Percentiles rank a stretch among this genome's conserved stretches.
These are phyloP conservation scores for Candida sp. DNA, from an alignment of 1,139 yeast species.

Conservation along the genomic window DNA sequence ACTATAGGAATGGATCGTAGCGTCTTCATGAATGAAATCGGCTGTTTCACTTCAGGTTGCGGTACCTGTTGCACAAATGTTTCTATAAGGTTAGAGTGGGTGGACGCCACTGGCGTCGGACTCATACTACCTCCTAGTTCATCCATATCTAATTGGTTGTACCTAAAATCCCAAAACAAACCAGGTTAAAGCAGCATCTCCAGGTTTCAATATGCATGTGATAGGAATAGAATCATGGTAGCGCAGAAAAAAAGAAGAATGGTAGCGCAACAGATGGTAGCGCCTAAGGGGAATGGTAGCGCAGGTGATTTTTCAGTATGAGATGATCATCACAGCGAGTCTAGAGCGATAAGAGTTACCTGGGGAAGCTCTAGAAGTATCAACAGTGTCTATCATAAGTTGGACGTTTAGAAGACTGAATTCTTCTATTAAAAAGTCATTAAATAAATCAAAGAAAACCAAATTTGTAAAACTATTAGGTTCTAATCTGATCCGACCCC, in stretches of 20 bases:
- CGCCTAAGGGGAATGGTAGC: background rate
- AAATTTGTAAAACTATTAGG: constrained; percentile 8
- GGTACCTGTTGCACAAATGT: constrained; percentile 1
- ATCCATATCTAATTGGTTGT: background rate
- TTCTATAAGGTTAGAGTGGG: constrained; percentile 2
- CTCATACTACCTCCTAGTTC: constrained; percentile 1
- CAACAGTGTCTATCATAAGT: background rate
- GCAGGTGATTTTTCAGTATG: background rate
- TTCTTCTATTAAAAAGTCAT: background rate
- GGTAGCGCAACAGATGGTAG: background rate
- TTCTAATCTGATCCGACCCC: constrained; percentile 12
- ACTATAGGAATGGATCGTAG: constrained; percentile 23
- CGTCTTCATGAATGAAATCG: constrained; percentile 4
- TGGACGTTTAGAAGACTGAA: background rate
- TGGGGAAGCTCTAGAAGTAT: background rate
- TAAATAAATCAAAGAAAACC: background rate
- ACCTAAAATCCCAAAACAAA: no score
- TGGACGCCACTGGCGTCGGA: background rate
- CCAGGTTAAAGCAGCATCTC: background rate
- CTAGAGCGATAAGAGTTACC: background rate
- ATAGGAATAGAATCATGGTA: no score
- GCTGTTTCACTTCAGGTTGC: background rate
- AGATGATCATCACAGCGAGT: background rate
- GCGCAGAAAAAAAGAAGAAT: no score
- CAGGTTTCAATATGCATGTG: background rate